These are phyloP conservation scores for Hypoxylon rubiginosum DNA, from an alignment of 2,329 filamentous ascomycete genomes.

Conservation along the genomic window DNA sequence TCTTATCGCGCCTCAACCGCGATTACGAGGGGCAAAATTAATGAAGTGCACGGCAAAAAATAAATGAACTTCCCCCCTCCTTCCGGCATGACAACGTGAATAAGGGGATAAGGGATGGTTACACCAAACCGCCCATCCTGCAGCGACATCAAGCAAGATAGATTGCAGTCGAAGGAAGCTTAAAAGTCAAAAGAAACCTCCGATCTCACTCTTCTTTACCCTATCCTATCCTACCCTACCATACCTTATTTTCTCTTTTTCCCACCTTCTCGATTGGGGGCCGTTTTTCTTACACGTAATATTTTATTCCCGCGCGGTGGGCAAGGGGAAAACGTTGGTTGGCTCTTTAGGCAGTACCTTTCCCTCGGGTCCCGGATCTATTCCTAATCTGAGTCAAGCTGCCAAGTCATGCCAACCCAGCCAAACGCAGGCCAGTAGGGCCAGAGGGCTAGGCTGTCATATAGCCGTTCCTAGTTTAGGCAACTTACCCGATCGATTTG, in stretches of 20 bases:
- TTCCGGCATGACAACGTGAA: conserved; percentile 24
- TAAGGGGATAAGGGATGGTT: conserved; percentile 28
- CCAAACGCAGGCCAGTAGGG: conserved; percentile 18
- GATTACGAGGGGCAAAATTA: conserved; percentile 19
- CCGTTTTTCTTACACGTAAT: conserved; percentile 19
- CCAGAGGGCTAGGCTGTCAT: conserved; percentile 19
- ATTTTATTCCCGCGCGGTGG: conserved; percentile 29
- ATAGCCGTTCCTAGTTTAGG: conserved; percentile 35
- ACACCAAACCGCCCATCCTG: conserved; percentile 38
- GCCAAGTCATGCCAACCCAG: conserved; percentile 28
- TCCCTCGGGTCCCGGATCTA: conserved; percentile 39
- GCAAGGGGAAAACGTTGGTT: conserved; percentile 27
- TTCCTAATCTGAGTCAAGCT: conserved; percentile 38
- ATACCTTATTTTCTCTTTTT: conserved; percentile 28
- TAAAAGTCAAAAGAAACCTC: conserved; percentile 44
- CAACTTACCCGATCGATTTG: conserved; percentile 36
- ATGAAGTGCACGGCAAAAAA: conserved; percentile 24
- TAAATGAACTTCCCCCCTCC: conserved; percentile 37
- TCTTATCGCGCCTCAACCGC: conserved; percentile 40
- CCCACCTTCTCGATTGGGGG: conserved; percentile 38
- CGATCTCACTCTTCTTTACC: conserved; percentile 31
- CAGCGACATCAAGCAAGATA: conserved; percentile 44
- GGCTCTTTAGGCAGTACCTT: conserved; percentile 41
- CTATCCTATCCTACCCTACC: conserved; percentile 17
- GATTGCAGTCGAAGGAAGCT: conserved; percentile 43